phyloP scores from a whole-genome alignment of 805 yeast species.

The Yarrowia osloensis region DNA sequence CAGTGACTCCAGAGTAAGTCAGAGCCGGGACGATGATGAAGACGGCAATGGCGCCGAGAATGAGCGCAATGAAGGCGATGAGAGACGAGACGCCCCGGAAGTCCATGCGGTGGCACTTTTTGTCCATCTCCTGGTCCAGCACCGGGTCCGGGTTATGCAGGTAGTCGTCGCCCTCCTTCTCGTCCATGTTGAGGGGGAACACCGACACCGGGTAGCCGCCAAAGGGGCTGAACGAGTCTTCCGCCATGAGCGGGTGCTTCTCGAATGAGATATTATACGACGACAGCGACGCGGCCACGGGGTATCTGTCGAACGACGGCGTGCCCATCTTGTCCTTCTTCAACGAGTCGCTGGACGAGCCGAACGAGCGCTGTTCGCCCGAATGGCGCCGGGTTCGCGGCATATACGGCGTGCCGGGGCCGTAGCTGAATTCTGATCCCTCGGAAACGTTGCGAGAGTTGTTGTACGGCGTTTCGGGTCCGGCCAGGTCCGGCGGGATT shows the following conservation, averaged over 20 bases:
- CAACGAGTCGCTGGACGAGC: conserved; percentile 2
- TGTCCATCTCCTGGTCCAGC: conserved; percentile 80
- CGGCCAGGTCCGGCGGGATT: neutral
- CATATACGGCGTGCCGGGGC: conserved; percentile 7
- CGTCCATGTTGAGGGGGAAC: conserved; percentile 88
- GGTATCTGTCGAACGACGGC: conserved; percentile 21
- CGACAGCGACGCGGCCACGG: conserved; percentile 9
- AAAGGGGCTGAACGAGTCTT: conserved; percentile 58
- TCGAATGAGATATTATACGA: conserved; percentile 2
- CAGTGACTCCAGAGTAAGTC: conserved; percentile 72
- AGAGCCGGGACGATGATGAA: conserved; percentile 81
- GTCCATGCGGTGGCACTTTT: conserved; percentile 43
- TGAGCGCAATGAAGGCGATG: conserved; percentile 51
- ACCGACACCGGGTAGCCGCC: conserved; percentile 96
- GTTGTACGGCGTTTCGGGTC: conserved; percentile 5
- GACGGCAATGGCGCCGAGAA: conserved; percentile 64
- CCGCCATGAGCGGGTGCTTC: conserved; percentile 39
- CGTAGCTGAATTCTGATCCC: conserved; percentile 8
- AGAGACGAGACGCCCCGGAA: conserved; percentile 44
- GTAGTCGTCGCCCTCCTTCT: conserved; percentile 92
- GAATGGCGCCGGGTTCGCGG: neutral
- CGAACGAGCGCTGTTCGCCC: neutral
- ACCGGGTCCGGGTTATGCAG: conserved; percentile 95
- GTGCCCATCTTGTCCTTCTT: conserved; percentile 1
- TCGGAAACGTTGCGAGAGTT: neutral